Evolutionary conservation across 2,329 filamentous ascomycete species (phyloP).

Genomic region (Cercospora zeina): DNA sequence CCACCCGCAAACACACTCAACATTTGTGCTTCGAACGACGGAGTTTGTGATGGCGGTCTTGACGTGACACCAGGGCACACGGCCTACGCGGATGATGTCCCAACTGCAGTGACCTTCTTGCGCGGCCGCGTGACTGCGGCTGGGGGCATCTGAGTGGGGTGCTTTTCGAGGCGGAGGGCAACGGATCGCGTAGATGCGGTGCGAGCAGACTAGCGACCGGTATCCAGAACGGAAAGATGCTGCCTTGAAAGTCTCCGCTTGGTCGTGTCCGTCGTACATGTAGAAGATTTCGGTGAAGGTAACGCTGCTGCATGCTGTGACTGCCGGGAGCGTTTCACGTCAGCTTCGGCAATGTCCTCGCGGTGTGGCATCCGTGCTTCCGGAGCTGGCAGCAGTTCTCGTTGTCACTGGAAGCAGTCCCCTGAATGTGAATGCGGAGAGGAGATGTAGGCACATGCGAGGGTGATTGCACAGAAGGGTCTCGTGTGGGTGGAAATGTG

Average conservation of each 20-base stretch:
- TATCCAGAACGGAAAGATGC: background rate
- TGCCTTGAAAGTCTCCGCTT: background rate
- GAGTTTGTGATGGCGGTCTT: slow-evolving; percentile 10
- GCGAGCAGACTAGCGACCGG: background rate
- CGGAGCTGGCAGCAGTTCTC: background rate
- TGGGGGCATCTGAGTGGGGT: background rate
- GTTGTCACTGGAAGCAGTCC: background rate
- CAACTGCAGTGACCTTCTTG: slow-evolving; percentile 7
- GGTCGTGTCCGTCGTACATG: too few species aligned
- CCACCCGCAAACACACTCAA: slow-evolving; percentile 34
- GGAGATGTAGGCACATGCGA: background rate
- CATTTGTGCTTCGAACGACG: slow-evolving; percentile 13
- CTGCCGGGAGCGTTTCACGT: background rate
- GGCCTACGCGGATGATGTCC: slow-evolving; percentile 1
- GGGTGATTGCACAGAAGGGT: too few species aligned
- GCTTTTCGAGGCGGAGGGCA: background rate
- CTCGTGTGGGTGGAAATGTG: background rate
- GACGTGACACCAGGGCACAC: slow-evolving; percentile 7
- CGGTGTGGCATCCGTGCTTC: background rate
- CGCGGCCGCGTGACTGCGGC: slow-evolving; percentile 3
- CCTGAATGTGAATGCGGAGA: background rate
- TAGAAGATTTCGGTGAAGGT: too few species aligned
- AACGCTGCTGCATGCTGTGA: background rate
- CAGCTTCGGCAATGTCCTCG: background rate
- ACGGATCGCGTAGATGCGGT: background rate